Percentiles rank a stretch among this genome's conserved stretches.
Evolutionary conservation across 169 alveolate genomes (phyloP).

Genomic region (Plasmodium reichenowi): DNA sequence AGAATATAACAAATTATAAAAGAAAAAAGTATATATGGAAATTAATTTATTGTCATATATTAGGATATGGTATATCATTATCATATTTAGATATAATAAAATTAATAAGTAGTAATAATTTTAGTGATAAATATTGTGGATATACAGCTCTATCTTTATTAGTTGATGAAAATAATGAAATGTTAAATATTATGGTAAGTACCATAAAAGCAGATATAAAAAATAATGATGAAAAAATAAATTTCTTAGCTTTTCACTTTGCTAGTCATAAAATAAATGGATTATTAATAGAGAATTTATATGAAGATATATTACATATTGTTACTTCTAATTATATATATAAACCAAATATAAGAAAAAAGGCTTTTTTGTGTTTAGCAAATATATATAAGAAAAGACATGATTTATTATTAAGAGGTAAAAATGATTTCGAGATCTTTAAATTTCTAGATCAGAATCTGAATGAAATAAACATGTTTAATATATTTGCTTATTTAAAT

Average conservation of each 20-base stretch:
- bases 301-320: conserved; percentile 82
- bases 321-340: conserved; percentile 77
- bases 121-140: conserved; percentile 95
- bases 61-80: conserved; percentile 96
- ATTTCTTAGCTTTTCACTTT: conserved; percentile 88
- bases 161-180: conserved; percentile 87
- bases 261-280: conserved; percentile 86
- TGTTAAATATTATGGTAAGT: conserved; percentile 81
- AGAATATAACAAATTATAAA: conserved; percentile 93
- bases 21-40: conserved; percentile 96
- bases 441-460: conserved; percentile 76
- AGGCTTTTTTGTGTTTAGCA: conserved; percentile 86
- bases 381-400: conserved; percentile 80
- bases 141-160: conserved; percentile 94
- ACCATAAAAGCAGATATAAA: conserved; percentile 80
- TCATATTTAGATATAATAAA: conserved; percentile 94
- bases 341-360: conserved; percentile 83
- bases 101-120: conserved; percentile 91
- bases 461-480: conserved; percentile 47
- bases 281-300: conserved; percentile 84
- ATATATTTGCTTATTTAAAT: conserved; percentile 48
- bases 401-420: conserved; percentile 48
- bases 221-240: conserved; percentile 78
- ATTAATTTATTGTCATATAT: conserved; percentile 93
- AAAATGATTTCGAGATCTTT: conserved; percentile 77